These are phyloP conservation scores for Coniferiporia weirii DNA, from an alignment of 1,284 basidiomycete species.

Conservation along the genomic window DNA sequence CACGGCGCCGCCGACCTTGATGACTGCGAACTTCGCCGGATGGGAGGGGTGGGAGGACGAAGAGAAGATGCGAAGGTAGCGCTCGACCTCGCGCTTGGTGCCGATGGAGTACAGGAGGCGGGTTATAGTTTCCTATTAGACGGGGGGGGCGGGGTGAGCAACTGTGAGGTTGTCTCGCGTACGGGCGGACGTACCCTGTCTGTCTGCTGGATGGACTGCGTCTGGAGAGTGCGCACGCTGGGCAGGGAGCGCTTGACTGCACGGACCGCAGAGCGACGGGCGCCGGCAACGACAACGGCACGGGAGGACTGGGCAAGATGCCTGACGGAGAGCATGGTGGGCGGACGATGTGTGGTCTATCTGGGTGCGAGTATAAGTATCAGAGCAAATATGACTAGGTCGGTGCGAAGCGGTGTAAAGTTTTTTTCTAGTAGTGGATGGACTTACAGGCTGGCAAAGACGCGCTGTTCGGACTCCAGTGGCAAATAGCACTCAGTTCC, in stretches of 20 bases:
- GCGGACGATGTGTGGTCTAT: neutral
- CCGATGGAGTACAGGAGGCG: slow-evolving; percentile 93
- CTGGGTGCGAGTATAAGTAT: neutral
- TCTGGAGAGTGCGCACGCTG: neutral
- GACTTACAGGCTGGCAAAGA: neutral
- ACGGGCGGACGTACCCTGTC: slow-evolving; percentile 15
- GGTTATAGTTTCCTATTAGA: slow-evolving; percentile 80
- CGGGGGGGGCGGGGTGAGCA: neutral
- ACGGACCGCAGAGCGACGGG: slow-evolving; percentile 8
- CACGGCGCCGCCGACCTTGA: slow-evolving; percentile 94
- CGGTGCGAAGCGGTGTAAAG: neutral
- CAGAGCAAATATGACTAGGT: neutral
- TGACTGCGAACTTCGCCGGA: slow-evolving; percentile 88
- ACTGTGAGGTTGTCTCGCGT: neutral
- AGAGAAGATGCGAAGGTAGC: slow-evolving; percentile 94
- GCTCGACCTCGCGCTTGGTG: slow-evolving; percentile 91
- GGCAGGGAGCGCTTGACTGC: neutral
- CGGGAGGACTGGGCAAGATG: neutral
- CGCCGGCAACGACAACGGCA: neutral
- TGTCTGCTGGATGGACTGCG: slow-evolving; percentile 17
- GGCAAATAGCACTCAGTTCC: neutral
- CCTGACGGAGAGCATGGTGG: slow-evolving; percentile 5
- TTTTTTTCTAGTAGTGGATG: neutral
- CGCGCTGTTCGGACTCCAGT: neutral
- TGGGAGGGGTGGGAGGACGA: slow-evolving; percentile 78